Conservation (phyloP, 2,329 filamentous ascomycete species). For the Phialocephala sp. region DNA sequence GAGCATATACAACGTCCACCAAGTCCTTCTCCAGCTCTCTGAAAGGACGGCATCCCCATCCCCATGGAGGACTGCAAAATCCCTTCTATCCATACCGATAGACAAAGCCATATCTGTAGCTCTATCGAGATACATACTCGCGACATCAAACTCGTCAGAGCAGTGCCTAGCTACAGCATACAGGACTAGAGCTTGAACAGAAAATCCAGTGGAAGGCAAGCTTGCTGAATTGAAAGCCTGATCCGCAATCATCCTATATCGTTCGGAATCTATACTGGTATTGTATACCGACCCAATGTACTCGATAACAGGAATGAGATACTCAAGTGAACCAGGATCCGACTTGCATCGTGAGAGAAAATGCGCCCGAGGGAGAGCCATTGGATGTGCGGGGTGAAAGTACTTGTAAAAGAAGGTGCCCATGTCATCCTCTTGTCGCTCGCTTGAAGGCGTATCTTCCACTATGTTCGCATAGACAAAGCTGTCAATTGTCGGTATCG, state of each 20-base stretch:
- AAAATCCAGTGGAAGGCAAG: constrained; percentile 32
- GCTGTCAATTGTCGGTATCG: not conserved
- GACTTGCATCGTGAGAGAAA: constrained; percentile 33
- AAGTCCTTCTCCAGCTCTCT: constrained; percentile 71
- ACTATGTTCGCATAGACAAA: not conserved
- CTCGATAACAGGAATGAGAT: constrained; percentile 40
- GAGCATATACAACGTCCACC: constrained; percentile 71
- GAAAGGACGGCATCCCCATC: constrained; percentile 53
- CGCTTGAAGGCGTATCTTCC: not conserved
- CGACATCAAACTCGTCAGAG: constrained; percentile 35
- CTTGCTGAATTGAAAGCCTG: constrained; percentile 11
- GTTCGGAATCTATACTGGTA: not conserved
- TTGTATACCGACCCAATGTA: constrained; percentile 43
- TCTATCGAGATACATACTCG: constrained; percentile 44
- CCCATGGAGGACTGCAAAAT: constrained; percentile 56
- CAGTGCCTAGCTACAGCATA: constrained; percentile 47
- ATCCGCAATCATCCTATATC: constrained; percentile 13
- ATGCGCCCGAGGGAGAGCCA: constrained; percentile 42
- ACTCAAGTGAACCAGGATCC: constrained; percentile 39
- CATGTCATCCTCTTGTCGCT: constrained; percentile 6
- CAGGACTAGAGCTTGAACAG: constrained; percentile 45
- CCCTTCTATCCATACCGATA: constrained; percentile 61
- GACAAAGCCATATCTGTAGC: constrained; percentile 64
- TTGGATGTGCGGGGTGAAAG: constrained; percentile 43
- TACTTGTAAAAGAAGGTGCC: constrained; percentile 24